These are phyloP conservation scores for Termitomyces sp. DNA, from an alignment of 768 basidiomycete species.

Conservation along the genomic window DNA sequence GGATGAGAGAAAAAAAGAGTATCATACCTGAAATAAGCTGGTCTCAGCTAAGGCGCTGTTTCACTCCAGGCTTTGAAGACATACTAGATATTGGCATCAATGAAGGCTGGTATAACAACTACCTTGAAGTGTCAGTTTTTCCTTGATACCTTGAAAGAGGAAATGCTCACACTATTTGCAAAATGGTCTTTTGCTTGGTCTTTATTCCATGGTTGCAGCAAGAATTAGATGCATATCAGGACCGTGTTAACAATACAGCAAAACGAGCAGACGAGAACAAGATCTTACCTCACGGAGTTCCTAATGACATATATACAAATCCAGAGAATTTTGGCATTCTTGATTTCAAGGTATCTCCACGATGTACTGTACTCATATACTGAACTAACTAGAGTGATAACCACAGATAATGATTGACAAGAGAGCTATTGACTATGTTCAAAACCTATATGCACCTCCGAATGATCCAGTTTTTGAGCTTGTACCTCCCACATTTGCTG, in stretches of 20 bases:
- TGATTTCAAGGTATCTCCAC: conserved; percentile 37
- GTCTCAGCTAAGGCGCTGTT: conserved; percentile 28
- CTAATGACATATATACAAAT: conserved; percentile 24
- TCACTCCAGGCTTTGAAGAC: conserved; percentile 29
- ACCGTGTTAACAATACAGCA: conserved; percentile 17
- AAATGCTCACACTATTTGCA: conserved; percentile 7
- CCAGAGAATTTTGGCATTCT: conserved; percentile 23
- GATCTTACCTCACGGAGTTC: too few species aligned
- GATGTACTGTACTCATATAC: too few species aligned
- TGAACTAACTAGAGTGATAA: too few species aligned
- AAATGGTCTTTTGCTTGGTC: conserved; percentile 37
- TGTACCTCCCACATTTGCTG: conserved; percentile 20
- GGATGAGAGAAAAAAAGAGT: conserved; percentile 32
- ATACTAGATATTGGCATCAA: conserved; percentile 26
- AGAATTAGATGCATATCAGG: conserved; percentile 29
- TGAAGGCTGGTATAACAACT: conserved; percentile 22
- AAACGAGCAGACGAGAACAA: conserved; percentile 23
- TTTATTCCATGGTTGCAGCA: conserved; percentile 37
- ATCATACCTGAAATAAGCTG: conserved; percentile 41
- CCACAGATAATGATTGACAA: neutral
- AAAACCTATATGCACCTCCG: too few species aligned
- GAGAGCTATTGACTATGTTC: neutral
- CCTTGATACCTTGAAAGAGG: neutral
- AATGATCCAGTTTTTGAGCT: conserved; percentile 26
- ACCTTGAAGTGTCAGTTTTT: neutral